A percentile compares a stretch with the other conserved stretches of the same genome.
phyloP scores from a whole-genome alignment of 495 filamentous ascomycete species.

The Penicillium desertorum region DNA sequence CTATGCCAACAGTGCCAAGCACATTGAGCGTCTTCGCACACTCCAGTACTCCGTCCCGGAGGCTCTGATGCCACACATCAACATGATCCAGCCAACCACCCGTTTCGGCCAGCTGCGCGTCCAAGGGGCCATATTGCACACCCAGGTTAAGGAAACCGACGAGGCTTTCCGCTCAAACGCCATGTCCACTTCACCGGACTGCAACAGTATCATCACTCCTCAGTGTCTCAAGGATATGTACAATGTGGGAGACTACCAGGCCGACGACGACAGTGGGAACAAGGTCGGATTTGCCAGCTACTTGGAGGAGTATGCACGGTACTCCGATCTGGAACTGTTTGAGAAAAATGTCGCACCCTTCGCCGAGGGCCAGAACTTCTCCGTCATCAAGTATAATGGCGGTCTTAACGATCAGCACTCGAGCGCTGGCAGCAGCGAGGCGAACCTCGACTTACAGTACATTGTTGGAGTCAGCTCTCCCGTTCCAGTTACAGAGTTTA shows the following conservation, averaged over 20 bases:
- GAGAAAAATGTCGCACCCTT: slow-evolving; percentile 53
- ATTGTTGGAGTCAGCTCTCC: slow-evolving; percentile 58
- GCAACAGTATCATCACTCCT: slow-evolving; percentile 54
- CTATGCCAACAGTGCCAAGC: slow-evolving; percentile 44
- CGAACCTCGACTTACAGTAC: slow-evolving; percentile 76
- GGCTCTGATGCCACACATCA: slow-evolving; percentile 45
- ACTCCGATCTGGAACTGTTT: slow-evolving; percentile 58
- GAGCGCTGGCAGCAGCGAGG: slow-evolving; percentile 56
- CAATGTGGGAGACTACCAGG: slow-evolving; percentile 54
- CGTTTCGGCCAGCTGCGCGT: slow-evolving; percentile 52
- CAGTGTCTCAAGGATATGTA: slow-evolving; percentile 61
- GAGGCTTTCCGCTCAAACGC: slow-evolving; percentile 23
- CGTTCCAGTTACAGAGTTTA: slow-evolving; percentile 64
- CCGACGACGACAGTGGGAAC: slow-evolving; percentile 35
- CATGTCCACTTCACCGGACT: slow-evolving; percentile 29
- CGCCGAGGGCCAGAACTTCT: slow-evolving; percentile 61
- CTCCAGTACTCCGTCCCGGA: slow-evolving; percentile 60
- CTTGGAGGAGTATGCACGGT: slow-evolving; percentile 64
- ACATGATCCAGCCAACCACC: slow-evolving; percentile 57
- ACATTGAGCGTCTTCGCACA: slow-evolving; percentile 54
- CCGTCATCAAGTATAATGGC: slow-evolving; percentile 58
- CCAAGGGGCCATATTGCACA: slow-evolving; percentile 35
- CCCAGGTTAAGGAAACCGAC: slow-evolving; percentile 27
- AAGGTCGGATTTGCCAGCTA: slow-evolving; percentile 67
- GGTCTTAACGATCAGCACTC: slow-evolving; percentile 54